Evolutionary conservation across 805 yeast species (phyloP), one percentile per base, ranked within the genome.

Genomic region (Kurtzmaniella cleridarum): DNA sequence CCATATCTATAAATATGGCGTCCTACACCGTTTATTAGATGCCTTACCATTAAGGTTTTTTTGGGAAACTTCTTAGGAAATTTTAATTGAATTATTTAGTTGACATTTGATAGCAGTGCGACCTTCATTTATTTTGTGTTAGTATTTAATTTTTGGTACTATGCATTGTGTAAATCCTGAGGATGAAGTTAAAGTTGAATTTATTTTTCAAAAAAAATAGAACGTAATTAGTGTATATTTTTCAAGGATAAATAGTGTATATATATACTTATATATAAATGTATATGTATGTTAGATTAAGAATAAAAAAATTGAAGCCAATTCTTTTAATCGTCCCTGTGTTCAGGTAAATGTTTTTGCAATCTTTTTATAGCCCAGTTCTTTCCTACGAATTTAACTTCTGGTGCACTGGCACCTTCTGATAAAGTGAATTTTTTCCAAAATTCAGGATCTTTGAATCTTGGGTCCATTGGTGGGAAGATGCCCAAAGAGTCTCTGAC

Each of bases 291-390:
- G 10, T 5, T 13, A 5, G 5, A 13, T 27, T n/a, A 5, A 13
- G 15, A 5, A 5, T 27, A 20, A 20, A 5, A 5, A 20, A 18
- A 20, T n/a, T n/a, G 8, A 20, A 20, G 8, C 24, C 8, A 20
- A 20, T 20, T 20, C 12, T 36, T 20, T 12, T 32, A 39, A 10
- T 43, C 52, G 17, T 44, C 55, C 14, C 47, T 44, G 36, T 41
- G 57, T 29, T 60, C 66, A 7, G 64, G 67, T 36, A 69, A 52
- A 52, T 67, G 72, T 40, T 67, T 68, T 55, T 85, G 95, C 34
- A 80, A 71, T 49, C 88, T 70, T 54, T 75, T 77, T 29, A 84
- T 75, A 1, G 95, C 95, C 93, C 95, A 85, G 54, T 86, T 86
- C 52, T 79, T 64, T 2, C 95, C 95, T 20, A 84, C 72, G 48